Evolutionary conservation across 1,284 basidiomycete genomes (phyloP).

Genomic region (Farysia itapuensis): DNA sequence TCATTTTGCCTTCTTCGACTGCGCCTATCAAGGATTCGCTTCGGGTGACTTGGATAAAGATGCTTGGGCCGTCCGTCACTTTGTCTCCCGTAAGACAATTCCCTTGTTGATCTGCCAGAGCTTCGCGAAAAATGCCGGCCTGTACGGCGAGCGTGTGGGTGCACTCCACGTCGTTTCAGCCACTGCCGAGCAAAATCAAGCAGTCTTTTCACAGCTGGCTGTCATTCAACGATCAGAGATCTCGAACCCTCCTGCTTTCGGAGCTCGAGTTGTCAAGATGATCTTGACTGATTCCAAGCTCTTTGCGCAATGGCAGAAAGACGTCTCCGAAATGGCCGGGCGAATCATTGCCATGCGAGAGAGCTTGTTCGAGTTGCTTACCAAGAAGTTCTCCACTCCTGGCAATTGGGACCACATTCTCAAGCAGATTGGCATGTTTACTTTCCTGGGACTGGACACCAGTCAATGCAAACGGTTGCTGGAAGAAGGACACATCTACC

Average conservation of each 20-base stretch:
- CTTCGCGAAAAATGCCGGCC: conserved; percentile 92
- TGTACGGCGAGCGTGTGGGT: conserved; percentile 83
- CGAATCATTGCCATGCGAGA: conserved; percentile 88
- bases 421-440: conserved; percentile 59
- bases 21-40: conserved; percentile 89
- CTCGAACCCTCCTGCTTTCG: conserved; percentile 86
- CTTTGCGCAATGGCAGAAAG: conserved; percentile 83
- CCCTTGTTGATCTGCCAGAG: conserved; percentile 89
- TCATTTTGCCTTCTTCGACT: conserved; percentile 92
- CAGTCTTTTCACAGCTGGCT: conserved; percentile 69
- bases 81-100: conserved; percentile 70
- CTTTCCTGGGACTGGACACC: conserved; percentile 52
- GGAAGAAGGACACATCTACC: conserved; percentile 80
- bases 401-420: conserved; percentile 73
- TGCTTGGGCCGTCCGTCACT: conserved; percentile 91
- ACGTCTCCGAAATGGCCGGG: conserved; percentile 87
- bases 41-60: conserved; percentile 85
- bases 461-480: conserved; percentile 72
- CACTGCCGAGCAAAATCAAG: conserved; percentile 33
- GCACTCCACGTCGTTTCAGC: conserved; percentile 62
- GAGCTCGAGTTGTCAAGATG: conserved; percentile 74
- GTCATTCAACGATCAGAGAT: conserved; percentile 88
- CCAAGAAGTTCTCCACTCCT: conserved; percentile 82
- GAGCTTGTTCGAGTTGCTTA: conserved; percentile 75
- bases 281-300: conserved; percentile 67